Percentiles rank a stretch among this genome's conserved stretches.
Conservation (phyloP, 2,329 filamentous ascomycete species). For the Pyrenophora tritici-repentis region DNA sequence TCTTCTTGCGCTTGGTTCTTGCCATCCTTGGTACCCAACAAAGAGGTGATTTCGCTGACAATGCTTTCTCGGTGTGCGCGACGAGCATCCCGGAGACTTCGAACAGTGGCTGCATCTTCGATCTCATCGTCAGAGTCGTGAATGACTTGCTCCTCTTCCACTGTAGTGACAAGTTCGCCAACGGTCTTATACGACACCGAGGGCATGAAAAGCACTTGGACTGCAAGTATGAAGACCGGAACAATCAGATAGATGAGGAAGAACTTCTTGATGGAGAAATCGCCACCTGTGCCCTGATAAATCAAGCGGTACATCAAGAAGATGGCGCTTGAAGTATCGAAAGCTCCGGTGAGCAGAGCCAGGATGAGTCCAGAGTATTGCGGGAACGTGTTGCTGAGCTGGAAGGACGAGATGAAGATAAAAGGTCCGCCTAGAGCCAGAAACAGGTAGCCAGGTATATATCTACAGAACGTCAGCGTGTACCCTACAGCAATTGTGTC, state of each 20-base stretch:
- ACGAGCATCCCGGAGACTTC: constrained; percentile 58
- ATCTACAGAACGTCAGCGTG: constrained; percentile 16
- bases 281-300: constrained; percentile 50
- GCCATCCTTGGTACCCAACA: constrained; percentile 70
- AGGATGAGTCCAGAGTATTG: constrained; percentile 56
- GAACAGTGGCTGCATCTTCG: constrained; percentile 53
- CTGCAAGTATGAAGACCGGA: constrained; percentile 50
- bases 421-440: constrained; percentile 57
- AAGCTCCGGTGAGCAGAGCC: constrained; percentile 57
- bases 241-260: constrained; percentile 57
- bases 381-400: constrained; percentile 58
- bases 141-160: constrained; percentile 57
- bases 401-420: constrained; percentile 58
- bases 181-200: constrained; percentile 59
- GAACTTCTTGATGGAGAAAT: constrained; percentile 54
- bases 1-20: constrained; percentile 68
- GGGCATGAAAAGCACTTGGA: constrained; percentile 56
- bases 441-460: constrained; percentile 57
- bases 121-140: constrained; percentile 63
- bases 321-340: constrained; percentile 56
- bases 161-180: constrained; percentile 78
- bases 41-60: constrained; percentile 71
- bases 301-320: constrained; percentile 55
- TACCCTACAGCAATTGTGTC: no score
- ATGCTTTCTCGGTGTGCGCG: constrained; percentile 65